Conservation (phyloP, 139 green algal genomes). For the Tetraselmis striata region DNA sequence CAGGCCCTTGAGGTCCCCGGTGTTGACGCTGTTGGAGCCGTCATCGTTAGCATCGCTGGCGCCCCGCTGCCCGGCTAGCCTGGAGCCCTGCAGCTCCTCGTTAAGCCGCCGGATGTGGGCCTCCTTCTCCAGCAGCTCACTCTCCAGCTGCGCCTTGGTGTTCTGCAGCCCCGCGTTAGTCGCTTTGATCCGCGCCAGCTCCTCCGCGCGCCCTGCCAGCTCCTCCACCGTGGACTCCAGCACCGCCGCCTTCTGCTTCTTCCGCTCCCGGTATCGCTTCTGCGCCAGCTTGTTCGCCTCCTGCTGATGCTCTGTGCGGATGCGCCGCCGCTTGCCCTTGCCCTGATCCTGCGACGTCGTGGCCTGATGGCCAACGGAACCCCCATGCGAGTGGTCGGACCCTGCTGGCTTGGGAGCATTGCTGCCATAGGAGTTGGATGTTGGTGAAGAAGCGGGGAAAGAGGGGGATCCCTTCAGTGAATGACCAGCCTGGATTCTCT, state of each 20-base stretch:
- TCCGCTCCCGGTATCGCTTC: conserved; percentile 39
- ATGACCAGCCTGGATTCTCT: too few species aligned
- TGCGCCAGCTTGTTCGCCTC: conserved; percentile 36
- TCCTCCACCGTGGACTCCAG: conserved; percentile 22
- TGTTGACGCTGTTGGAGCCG: neutral
- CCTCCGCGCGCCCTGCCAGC: conserved; percentile 3
- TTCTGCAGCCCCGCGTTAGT: conserved; percentile 30
- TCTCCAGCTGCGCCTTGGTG: conserved; percentile 26
- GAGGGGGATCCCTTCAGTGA: too few species aligned
- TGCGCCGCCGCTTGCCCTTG: neutral
- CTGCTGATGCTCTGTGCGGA: conserved; percentile 25
- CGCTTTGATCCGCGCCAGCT: conserved; percentile 12
- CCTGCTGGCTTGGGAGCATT: too few species aligned
- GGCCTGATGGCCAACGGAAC: neutral
- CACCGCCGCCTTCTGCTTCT: conserved; percentile 34
- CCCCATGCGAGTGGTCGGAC: too few species aligned
- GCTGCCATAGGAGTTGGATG: too few species aligned
- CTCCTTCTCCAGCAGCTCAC: conserved; percentile 19
- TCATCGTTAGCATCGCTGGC: neutral
- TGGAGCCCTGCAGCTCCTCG: neutral
- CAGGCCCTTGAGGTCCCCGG: neutral
- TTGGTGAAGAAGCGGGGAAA: too few species aligned
- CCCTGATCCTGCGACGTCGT: neutral
- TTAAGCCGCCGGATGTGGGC: conserved; percentile 28
- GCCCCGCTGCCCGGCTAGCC: neutral